Evolutionary conservation across 2,329 filamentous ascomycete species (phyloP).

Genomic region (Leptographium radiaticola): DNA sequence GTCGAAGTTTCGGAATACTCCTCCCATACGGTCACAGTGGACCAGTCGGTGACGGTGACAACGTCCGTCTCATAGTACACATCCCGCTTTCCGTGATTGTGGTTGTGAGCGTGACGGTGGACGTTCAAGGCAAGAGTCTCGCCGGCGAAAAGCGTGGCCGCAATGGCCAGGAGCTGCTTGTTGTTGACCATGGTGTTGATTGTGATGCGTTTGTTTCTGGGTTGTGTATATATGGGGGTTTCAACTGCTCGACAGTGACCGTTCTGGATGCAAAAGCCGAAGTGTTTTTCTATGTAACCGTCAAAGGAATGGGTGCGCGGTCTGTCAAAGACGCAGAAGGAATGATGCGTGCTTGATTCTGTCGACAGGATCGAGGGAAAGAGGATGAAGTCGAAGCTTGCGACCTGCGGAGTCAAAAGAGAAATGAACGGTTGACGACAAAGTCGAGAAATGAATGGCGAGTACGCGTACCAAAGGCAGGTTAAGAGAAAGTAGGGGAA

Average conservation of each 20-base stretch:
- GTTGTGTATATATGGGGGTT: too few species aligned
- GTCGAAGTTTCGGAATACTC: constrained; percentile 3
- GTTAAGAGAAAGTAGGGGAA: not conserved
- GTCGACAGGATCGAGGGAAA: constrained; percentile 9
- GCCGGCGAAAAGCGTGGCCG: constrained; percentile 29
- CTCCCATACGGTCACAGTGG: constrained; percentile 29
- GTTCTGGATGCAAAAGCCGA: not conserved
- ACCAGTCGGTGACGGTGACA: constrained; percentile 24
- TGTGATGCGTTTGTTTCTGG: not conserved
- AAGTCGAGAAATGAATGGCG: not conserved
- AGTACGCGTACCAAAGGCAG: not conserved
- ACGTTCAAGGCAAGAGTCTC: constrained; percentile 28
- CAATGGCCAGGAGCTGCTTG: constrained; percentile 23
- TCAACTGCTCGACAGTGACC: too few species aligned
- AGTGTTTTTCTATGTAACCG: not conserved
- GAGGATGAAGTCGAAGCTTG: constrained; percentile 7
- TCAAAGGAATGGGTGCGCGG: constrained; percentile 16
- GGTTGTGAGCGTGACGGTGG: constrained; percentile 27
- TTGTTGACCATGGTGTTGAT: constrained; percentile 7
- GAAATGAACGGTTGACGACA: constrained; percentile 6
- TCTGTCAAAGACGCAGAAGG: constrained; percentile 41
- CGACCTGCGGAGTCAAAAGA: constrained; percentile 7
- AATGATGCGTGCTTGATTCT: constrained; percentile 22
- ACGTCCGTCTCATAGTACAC: constrained; percentile 19
- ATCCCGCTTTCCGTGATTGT: constrained; percentile 20